A percentile compares a stretch with the other conserved stretches of the same genome.
phyloP scores from a whole-genome alignment of 768 basidiomycete genomes.

The Paxillus involutus region DNA sequence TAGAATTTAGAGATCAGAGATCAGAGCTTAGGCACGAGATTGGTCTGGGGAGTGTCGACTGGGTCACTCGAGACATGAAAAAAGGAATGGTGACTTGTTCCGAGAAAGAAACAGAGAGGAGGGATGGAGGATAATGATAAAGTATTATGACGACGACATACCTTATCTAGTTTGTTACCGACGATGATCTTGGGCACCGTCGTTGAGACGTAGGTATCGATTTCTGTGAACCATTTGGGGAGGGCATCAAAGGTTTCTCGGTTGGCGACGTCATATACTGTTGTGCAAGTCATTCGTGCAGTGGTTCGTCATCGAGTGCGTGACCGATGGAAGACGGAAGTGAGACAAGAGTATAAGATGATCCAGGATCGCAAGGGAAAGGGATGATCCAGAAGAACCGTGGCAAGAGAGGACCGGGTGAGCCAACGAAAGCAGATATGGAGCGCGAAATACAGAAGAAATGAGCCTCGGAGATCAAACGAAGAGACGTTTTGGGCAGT shows the following conservation, averaged over 20 bases:
- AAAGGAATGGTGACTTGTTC: too few relatives aligned
- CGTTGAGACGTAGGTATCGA: conserved; percentile 87
- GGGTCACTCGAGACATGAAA: too few relatives aligned
- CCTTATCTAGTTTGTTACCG: conserved; percentile 94
- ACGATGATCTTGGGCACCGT: conserved; percentile 94
- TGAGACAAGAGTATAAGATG: too few relatives aligned
- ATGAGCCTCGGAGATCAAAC: too few relatives aligned
- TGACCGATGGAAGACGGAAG: background rate
- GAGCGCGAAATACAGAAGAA: too few relatives aligned
- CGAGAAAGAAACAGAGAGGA: too few relatives aligned
- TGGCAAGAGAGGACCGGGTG: background rate
- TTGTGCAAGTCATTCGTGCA: background rate
- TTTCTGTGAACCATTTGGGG: conserved; percentile 89
- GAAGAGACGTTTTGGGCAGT: background rate
- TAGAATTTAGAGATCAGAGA: background rate
- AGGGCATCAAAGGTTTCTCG: conserved; percentile 92
- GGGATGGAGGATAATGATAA: background rate
- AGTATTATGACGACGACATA: conserved; percentile 18
- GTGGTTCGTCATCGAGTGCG: background rate
- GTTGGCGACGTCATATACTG: conserved; percentile 95
- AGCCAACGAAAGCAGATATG: too few relatives aligned
- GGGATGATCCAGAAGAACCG: background rate
- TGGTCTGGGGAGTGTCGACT: too few relatives aligned
- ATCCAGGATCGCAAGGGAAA: background rate
- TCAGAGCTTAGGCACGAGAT: too few relatives aligned